These are phyloP conservation scores for Pythium periplocum DNA, from an alignment of 352 stramenopile genomes.

Conservation along the genomic window DNA sequence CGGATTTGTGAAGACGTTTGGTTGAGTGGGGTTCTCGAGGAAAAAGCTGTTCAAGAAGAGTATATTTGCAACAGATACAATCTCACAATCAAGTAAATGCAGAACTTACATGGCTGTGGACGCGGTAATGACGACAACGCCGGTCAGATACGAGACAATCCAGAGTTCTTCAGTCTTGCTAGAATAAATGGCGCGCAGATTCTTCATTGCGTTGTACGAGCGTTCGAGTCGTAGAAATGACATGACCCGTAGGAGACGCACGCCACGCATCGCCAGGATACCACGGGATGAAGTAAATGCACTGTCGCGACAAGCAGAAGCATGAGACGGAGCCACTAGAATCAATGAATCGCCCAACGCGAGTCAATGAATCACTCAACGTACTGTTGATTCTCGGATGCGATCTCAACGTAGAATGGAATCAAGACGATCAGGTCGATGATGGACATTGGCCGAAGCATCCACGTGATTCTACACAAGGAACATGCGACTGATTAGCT, in stretches of 20 bases:
- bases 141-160: constrained; percentile 77
- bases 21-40: constrained; percentile 65
- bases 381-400: constrained; percentile 43
- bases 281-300: constrained; percentile 33
- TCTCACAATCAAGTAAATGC: not conserved
- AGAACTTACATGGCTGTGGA: constrained; percentile 75
- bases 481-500: no score
- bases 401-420: constrained; percentile 82
- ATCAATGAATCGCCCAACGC: not conserved
- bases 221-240: constrained; percentile 76
- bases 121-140: constrained; percentile 68
- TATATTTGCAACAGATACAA: not conserved
- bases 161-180: constrained; percentile 73
- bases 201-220: constrained; percentile 76
- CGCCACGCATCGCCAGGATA: constrained; percentile 57
- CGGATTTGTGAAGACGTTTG: constrained; percentile 73
- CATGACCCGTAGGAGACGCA: constrained; percentile 72
- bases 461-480: constrained; percentile 57
- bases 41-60: constrained; percentile 47
- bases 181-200: constrained; percentile 65
- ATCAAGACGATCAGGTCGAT: constrained; percentile 75
- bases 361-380: constrained; percentile 15
- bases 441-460: constrained; percentile 70
- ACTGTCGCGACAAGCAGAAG: not conserved
- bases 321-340: no score